Conservation (phyloP, 305 asterid genomes). For the Withania somnifera region DNA sequence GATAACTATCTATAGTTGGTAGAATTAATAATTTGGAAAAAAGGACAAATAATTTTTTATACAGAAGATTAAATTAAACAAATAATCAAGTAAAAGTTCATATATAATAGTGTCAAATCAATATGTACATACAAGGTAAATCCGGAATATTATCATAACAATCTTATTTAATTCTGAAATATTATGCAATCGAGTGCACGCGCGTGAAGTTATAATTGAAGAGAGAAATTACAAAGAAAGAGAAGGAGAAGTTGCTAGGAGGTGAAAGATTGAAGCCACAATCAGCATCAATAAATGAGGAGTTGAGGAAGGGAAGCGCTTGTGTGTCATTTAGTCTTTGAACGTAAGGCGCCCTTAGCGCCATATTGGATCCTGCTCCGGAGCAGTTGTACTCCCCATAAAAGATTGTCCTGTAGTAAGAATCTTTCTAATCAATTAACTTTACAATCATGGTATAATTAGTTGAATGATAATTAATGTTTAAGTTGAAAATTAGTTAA, state of each 20-base stretch:
- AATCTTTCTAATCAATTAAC: neutral
- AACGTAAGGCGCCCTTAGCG: constrained; percentile 43
- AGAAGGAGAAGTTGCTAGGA: neutral
- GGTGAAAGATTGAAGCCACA: constrained; percentile 51
- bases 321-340: constrained; percentile 66
- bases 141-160: neutral
- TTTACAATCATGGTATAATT: neutral
- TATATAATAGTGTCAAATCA: neutral
- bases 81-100: neutral
- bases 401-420: constrained; percentile 41
- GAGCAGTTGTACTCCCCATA: constrained; percentile 81
- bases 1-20: neutral
- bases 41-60: neutral
- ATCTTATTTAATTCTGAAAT: neutral
- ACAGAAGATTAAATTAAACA: neutral
- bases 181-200: neutral
- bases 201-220: neutral
- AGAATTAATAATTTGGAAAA: neutral
- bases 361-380: constrained; percentile 53
- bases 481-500: neutral
- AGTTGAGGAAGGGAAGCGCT: constrained; percentile 44
- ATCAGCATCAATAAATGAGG: constrained; percentile 62
- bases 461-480: neutral
- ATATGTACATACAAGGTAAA: neutral
- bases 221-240: neutral